Base-by-base conservation (phyloP, 495 filamentous ascomycete species). In the Aspergillus avenaceus region DNA sequence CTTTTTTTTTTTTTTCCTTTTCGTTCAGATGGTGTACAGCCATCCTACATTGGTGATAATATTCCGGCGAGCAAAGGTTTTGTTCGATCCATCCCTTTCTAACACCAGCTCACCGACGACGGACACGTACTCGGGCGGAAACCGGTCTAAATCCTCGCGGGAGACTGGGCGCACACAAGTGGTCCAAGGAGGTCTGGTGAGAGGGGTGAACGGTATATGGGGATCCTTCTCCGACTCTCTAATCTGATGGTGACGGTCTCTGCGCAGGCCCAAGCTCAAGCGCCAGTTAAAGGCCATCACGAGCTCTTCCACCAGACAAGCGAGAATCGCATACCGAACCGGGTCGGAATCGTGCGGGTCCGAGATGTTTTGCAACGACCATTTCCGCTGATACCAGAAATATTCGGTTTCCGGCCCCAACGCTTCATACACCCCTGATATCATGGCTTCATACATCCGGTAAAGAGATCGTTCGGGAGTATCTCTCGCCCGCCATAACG, bases 261-360 rank as follows among this genome's bases (percentile, higher is more conserved):
- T 40, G 18, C 68, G 58, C 28, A 74, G 32, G 0, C 70, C 69
- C 5, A 72, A 41, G 24, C 61, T 59, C 40, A 75, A 49, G 19
- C 64, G 50, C 71, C 63, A 72, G 24, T 73, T 73, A 29, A 74
- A 58, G 8, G 73, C 62, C 36, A 65, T 63, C 19, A 63, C 52
- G 6, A 74, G 36, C 34, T 64, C 62, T n/a, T 72, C 70, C 0
- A 56, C 50, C 19, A 73, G 56, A 7, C 54, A 66, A 1, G 71
- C 67, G 11, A 75, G 25, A 5, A 75, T 61, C 0, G 71, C 70
- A 50, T 71, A 72, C 4, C 70, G 69, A 14, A 62, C 21, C 3
- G 66, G 64, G 46, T 72, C 68, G 0, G 36, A 14, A 46, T 75
- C 69, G 12, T 41, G 42, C 1, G 70, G 70, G 41, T 72, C 69